These are phyloP conservation scores for Skeletonema grethae DNA, from an alignment of 108 stramenopile species.

Conservation along the genomic window DNA sequence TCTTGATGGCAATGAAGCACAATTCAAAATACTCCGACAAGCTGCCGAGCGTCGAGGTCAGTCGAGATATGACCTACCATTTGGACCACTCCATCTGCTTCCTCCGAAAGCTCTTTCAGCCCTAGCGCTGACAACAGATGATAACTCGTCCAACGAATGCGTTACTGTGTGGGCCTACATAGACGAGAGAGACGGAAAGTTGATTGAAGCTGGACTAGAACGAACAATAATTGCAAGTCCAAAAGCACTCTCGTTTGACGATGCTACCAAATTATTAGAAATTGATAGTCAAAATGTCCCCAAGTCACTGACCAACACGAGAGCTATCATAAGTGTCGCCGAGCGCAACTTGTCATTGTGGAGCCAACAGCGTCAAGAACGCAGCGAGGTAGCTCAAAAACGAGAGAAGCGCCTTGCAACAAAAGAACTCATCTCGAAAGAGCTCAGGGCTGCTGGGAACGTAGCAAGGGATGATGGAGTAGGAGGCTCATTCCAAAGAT, in stretches of 20 bases:
- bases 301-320: slow-evolving; percentile 34
- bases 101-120: slow-evolving; percentile 75
- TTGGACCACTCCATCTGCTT: slow-evolving; percentile 77
- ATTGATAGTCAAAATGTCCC: slow-evolving; percentile 20
- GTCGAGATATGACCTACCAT: slow-evolving; percentile 82
- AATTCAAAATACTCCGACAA: slow-evolving; percentile 37
- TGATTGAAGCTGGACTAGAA: slow-evolving; percentile 84
- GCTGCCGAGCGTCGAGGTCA: slow-evolving; percentile 69
- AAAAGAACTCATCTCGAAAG: slow-evolving; percentile 55
- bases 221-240: slow-evolving; percentile 71
- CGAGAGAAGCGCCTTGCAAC: slow-evolving; percentile 64
- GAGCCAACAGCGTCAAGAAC: slow-evolving; percentile 47
- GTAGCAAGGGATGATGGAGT: slow-evolving; percentile 54
- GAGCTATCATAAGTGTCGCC: slow-evolving; percentile 55
- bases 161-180: slow-evolving; percentile 89
- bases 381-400: slow-evolving; percentile 54
- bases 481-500: slow-evolving; percentile 61
- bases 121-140: slow-evolving; percentile 54
- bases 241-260: slow-evolving; percentile 58
- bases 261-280: slow-evolving; percentile 63
- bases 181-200: slow-evolving; percentile 73
- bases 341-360: slow-evolving; percentile 64
- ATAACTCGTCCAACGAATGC: slow-evolving; percentile 56
- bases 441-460: slow-evolving; percentile 17
- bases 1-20: slow-evolving; percentile 27